Evolutionary conservation across 371 early-diverging fungal species (phyloP).

Genomic region (Cokeromyces recurvatus): DNA sequence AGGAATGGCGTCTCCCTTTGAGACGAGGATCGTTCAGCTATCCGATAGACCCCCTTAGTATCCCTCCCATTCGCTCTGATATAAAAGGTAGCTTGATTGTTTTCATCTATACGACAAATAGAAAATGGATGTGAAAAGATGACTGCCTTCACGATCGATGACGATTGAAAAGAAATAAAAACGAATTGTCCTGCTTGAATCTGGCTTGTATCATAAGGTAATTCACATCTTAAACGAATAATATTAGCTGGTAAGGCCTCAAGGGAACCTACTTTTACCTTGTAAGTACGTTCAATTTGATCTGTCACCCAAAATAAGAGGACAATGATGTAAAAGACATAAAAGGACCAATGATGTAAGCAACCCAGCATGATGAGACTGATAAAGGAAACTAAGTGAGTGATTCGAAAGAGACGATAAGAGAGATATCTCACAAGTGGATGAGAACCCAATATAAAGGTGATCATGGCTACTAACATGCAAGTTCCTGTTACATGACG

Average conservation of each 20-base stretch:
- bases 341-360: conserved; percentile 32
- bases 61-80: conserved; percentile 22
- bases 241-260: conserved; percentile 25
- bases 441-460: conserved; percentile 28
- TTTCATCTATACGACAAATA: conserved; percentile 23
- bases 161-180: conserved; percentile 14
- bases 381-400: conserved; percentile 22
- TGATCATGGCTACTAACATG: conserved; percentile 10
- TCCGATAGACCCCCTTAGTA: conserved; percentile 5
- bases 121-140: conserved; percentile 34
- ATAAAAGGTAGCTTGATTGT: conserved; percentile 21
- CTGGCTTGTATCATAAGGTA: conserved; percentile 4
- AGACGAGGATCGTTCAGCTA: too few relatives aligned
- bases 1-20: not conserved
- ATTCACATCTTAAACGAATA: conserved; percentile 15
- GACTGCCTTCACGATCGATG: conserved; percentile 4
- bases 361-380: conserved; percentile 16
- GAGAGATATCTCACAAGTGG: conserved; percentile 24
- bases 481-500: conserved; percentile 23
- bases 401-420: conserved; percentile 32
- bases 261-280: conserved; percentile 3
- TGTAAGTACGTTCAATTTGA: conserved; percentile 14
- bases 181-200: conserved; percentile 29
- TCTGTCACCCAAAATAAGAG: conserved; percentile 27
- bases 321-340: conserved; percentile 25